These are phyloP conservation scores for Angomonas deanei DNA, from an alignment of 208 protist species.

Conservation along the genomic window DNA sequence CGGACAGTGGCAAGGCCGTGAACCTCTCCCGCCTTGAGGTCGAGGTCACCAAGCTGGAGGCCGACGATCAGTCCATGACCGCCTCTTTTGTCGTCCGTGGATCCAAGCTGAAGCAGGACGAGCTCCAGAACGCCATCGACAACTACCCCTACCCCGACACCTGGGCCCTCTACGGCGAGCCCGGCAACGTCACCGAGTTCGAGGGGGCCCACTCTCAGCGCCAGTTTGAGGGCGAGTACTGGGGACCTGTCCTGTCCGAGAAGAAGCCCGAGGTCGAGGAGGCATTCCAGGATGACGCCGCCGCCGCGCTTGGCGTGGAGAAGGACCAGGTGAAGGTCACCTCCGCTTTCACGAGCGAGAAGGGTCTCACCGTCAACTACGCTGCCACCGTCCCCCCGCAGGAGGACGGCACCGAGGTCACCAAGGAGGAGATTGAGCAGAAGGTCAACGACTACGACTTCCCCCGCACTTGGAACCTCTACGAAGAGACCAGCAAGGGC, in stretches of 20 bases:
- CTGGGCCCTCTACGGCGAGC: constrained; percentile 22
- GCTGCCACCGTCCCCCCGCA: neutral
- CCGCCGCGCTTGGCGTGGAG: constrained; percentile 11
- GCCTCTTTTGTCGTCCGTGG: constrained; percentile 19
- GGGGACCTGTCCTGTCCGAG: constrained; percentile 9
- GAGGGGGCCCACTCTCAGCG: constrained; percentile 7
- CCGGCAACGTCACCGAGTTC: constrained; percentile 6
- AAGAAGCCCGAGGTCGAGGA: constrained; percentile 12
- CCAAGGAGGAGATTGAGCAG: constrained; percentile 9
- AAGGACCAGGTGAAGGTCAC: constrained; percentile 14
- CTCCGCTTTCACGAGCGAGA: constrained; percentile 8
- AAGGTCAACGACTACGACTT: constrained; percentile 20
- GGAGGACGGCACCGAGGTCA: neutral
- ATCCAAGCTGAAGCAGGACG: constrained; percentile 1
- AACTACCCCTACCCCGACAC: constrained; percentile 20
- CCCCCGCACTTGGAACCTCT: constrained; percentile 19
- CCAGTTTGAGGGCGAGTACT: constrained; percentile 9
- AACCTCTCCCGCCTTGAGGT: constrained; percentile 4
- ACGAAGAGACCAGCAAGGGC: constrained; percentile 9
- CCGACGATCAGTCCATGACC: constrained; percentile 5
- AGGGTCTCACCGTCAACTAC: constrained; percentile 22
- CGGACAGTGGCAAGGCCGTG: constrained; percentile 1
- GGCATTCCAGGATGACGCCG: constrained; percentile 24
- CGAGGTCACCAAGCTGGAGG: constrained; percentile 4
- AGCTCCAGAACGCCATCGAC: constrained; percentile 6